These are phyloP conservation scores for Musa schizocarpa DNA, from an alignment of 176 grass and related monocot genomes.

Conservation along the genomic window DNA sequence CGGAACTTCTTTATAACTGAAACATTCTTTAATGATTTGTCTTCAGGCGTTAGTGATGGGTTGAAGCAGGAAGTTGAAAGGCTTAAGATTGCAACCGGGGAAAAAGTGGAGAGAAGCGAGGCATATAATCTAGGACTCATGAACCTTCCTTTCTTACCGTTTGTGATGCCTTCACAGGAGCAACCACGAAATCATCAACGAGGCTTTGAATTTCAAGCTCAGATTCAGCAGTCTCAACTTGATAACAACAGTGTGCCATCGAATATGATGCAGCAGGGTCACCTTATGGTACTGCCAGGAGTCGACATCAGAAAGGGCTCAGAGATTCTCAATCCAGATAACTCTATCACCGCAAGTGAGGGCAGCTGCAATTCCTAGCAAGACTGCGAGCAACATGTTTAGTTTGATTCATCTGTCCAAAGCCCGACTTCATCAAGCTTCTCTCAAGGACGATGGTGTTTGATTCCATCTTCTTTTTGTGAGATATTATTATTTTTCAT, in stretches of 20 bases:
- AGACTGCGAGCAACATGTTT: background rate
- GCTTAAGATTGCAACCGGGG: conserved; percentile 10
- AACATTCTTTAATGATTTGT: background rate
- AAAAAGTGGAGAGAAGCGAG: background rate
- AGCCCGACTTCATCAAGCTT: background rate
- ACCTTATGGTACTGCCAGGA: background rate
- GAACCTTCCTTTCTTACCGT: background rate
- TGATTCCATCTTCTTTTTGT: background rate
- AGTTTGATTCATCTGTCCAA: background rate
- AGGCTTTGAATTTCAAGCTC: conserved; percentile 1
- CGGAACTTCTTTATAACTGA: background rate
- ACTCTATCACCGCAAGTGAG: background rate
- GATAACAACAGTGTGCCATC: background rate
- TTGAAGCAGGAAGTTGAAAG: conserved; percentile 8
- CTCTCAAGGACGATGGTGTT: background rate
- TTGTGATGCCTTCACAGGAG: background rate
- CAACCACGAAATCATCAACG: background rate
- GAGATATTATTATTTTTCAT: background rate
- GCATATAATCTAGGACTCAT: background rate
- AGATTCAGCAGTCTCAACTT: background rate
- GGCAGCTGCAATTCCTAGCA: conserved; percentile 10
- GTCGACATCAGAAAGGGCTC: background rate
- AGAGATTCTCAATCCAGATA: background rate
- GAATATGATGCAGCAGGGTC: background rate
- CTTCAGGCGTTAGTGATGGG: background rate